Conservation (phyloP, 331 rosid genomes). For the Cydonia oblonga region DNA sequence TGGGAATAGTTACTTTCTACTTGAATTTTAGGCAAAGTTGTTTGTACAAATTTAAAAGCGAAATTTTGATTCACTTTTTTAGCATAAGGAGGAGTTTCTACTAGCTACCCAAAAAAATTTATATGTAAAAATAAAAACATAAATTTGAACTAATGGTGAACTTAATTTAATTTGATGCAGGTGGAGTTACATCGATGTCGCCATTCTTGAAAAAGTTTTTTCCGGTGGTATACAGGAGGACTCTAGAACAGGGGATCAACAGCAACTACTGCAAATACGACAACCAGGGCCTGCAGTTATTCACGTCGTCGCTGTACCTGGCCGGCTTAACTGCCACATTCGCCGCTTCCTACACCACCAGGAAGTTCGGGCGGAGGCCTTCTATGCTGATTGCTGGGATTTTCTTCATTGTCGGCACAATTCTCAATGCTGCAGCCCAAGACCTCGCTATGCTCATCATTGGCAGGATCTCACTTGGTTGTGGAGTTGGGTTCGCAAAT, state of each 20-base stretch:
- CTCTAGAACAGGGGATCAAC: neutral
- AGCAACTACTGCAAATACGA: slow-evolving; percentile 81
- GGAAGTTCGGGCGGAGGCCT: slow-evolving; percentile 45
- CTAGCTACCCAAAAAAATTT: too few species aligned
- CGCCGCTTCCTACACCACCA: slow-evolving; percentile 74
- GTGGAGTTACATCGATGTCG: slow-evolving; percentile 75
- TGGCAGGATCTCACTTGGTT: slow-evolving; percentile 72
- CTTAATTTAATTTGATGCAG: slow-evolving; percentile 19
- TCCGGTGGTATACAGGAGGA: slow-evolving; percentile 44
- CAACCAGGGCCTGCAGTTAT: slow-evolving; percentile 59
- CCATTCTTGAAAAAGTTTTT: slow-evolving; percentile 63
- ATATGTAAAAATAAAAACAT: too few species aligned
- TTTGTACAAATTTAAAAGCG: too few species aligned
- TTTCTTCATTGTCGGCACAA: slow-evolving; percentile 48
- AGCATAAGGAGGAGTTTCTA: too few species aligned
- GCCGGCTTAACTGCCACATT: slow-evolving; percentile 70
- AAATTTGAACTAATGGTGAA: neutral
- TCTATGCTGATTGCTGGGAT: slow-evolving; percentile 77
- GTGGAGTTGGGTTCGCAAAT: slow-evolving; percentile 90
- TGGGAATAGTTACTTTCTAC: neutral
- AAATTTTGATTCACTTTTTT: too few species aligned
- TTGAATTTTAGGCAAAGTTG: neutral
- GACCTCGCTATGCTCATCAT: slow-evolving; percentile 66
- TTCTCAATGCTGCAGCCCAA: slow-evolving; percentile 51
- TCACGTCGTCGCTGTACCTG: slow-evolving; percentile 78